phyloP scores from a whole-genome alignment of 2,329 filamentous ascomycete species.

The Trichoderma guizhouense region DNA sequence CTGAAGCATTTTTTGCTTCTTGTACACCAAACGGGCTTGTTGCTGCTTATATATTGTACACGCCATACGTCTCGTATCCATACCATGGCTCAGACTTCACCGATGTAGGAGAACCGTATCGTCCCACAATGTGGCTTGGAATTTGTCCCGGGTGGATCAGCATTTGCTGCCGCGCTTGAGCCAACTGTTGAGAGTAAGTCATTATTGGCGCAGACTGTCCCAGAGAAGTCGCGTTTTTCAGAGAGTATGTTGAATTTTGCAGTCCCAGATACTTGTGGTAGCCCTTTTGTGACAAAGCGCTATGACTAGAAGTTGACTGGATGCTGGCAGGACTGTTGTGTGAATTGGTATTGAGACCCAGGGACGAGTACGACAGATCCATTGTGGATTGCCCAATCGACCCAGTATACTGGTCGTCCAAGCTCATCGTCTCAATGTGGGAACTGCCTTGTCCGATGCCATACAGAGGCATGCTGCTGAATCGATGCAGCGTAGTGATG shows the following conservation, averaged over 20 bases:
- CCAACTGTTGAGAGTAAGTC: slow-evolving; percentile 35
- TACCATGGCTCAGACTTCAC: slow-evolving; percentile 52
- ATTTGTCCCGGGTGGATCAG: slow-evolving; percentile 34
- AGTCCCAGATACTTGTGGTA: slow-evolving; percentile 57
- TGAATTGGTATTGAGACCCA: slow-evolving; percentile 48
- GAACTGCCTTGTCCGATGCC: slow-evolving; percentile 61
- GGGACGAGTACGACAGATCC: slow-evolving; percentile 50
- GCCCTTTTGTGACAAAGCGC: slow-evolving; percentile 50
- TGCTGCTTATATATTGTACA: slow-evolving; percentile 53
- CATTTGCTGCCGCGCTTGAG: slow-evolving; percentile 39
- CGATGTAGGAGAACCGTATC: slow-evolving; percentile 39
- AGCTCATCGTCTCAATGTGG: slow-evolving; percentile 59
- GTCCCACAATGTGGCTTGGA: slow-evolving; percentile 28
- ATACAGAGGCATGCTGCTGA: slow-evolving; percentile 48
- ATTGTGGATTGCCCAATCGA: slow-evolving; percentile 44
- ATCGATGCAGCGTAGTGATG: slow-evolving; percentile 49
- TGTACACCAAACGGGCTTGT: slow-evolving; percentile 31
- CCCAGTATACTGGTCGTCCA: slow-evolving; percentile 50
- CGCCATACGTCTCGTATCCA: slow-evolving; percentile 56
- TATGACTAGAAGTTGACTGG: slow-evolving; percentile 53
- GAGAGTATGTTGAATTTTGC: slow-evolving; percentile 46
- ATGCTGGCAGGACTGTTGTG: slow-evolving; percentile 59
- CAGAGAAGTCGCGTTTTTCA: slow-evolving; percentile 46
- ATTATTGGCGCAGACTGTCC: slow-evolving; percentile 35
- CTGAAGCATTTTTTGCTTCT: background rate